Percentiles rank a stretch among this genome's conserved stretches.
Conservation (phyloP, 163 green algal species). For the Scenedesmus sp. region DNA sequence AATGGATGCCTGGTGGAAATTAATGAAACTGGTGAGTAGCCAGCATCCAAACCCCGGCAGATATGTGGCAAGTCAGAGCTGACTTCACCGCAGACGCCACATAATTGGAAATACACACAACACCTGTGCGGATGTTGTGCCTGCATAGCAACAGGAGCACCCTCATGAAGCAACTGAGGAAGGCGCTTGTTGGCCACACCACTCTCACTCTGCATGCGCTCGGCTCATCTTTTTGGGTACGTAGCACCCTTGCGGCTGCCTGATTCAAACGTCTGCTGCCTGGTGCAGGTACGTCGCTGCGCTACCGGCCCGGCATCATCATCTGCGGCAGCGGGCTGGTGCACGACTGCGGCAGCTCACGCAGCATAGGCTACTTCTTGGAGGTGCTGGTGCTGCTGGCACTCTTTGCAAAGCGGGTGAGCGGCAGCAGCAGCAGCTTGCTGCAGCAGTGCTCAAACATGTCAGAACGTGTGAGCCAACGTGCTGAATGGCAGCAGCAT, state of each 20-base stretch:
- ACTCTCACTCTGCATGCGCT: no score
- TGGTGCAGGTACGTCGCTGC: conserved; percentile 89
- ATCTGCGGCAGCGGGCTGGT: conserved; percentile 79
- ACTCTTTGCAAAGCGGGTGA: conserved; percentile 95
- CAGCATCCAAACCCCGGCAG: neutral
- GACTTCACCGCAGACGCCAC: neutral
- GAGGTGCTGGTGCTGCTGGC: conserved; percentile 92
- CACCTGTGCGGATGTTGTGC: neutral
- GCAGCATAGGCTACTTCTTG: conserved; percentile 96
- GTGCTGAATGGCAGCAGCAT: neutral
- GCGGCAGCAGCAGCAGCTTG: conserved; percentile 26
- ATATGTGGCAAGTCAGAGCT: neutral
- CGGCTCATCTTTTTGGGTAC: no score
- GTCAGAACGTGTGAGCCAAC: neutral
- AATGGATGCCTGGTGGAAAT: conserved; percentile 98
- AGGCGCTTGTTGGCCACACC: no score
- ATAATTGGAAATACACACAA: neutral
- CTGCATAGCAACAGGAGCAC: neutral
- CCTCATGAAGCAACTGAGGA: no score
- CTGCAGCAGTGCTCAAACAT: neutral
- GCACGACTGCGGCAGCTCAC: conserved; percentile 93
- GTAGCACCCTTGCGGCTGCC: neutral
- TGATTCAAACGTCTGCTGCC: neutral
- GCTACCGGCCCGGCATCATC: conserved; percentile 94
- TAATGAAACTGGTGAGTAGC: conserved; percentile 93